Percentiles rank a stretch among this genome's conserved stretches.
These are phyloP conservation scores for Apiospora marii DNA, from an alignment of 2,329 filamentous ascomycete genomes.

Conservation along the genomic window DNA sequence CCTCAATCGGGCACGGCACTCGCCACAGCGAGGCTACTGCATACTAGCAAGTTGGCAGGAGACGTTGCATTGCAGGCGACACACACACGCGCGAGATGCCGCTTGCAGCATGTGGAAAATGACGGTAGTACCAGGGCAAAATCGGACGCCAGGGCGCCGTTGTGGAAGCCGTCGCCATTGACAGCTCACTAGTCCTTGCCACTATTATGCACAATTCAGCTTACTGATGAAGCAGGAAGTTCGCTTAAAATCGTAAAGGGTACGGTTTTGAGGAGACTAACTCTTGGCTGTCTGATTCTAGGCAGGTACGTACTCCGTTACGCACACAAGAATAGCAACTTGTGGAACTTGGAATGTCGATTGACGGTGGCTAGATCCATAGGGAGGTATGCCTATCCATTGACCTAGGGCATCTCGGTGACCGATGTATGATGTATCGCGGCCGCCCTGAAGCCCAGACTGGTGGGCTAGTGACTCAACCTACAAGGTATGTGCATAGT, in stretches of 20 bases:
- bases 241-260: background rate
- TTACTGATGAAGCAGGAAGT: background rate
- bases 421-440: slow-evolving; percentile 17
- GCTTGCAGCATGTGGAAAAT: slow-evolving; percentile 7
- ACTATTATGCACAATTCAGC: slow-evolving; percentile 8
- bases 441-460: slow-evolving; percentile 6
- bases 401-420: background rate
- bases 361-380: slow-evolving; percentile 2
- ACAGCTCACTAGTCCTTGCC: slow-evolving; percentile 19
- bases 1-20: background rate
- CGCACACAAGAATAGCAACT: slow-evolving; percentile 7
- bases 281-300: background rate
- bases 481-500: slow-evolving; percentile 3
- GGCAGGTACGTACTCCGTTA: background rate
- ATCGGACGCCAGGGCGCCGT: slow-evolving; percentile 14
- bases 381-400: background rate
- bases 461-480: background rate
- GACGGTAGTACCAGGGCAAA: slow-evolving; percentile 17
- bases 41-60: background rate
- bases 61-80: slow-evolving; percentile 11
- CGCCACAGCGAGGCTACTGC: background rate
- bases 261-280: background rate
- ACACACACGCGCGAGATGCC: background rate
- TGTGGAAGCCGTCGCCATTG: slow-evolving; percentile 9
- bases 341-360: background rate